These are phyloP conservation scores for Brettanomyces anomalus DNA, from an alignment of 805 yeast genomes.

Conservation along the genomic window DNA sequence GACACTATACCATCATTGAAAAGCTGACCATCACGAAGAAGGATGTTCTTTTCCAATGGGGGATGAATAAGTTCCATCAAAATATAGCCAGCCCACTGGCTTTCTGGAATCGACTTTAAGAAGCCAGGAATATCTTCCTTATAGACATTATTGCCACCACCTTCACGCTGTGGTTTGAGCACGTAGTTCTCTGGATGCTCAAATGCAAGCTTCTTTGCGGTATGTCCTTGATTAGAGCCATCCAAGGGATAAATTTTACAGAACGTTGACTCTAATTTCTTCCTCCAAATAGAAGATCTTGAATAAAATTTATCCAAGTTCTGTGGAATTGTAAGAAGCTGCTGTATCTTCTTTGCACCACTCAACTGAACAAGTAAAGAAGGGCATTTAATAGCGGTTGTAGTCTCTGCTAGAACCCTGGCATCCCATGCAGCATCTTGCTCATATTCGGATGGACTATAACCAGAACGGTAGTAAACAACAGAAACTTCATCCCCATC, in stretches of 20 bases:
- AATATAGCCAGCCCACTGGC: slow-evolving; percentile 84
- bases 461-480: slow-evolving; percentile 86
- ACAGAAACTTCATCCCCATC: slow-evolving; percentile 72
- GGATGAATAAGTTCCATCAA: slow-evolving; percentile 91
- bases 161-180: slow-evolving; percentile 96
- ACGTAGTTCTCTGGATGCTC: slow-evolving; percentile 66
- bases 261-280: slow-evolving; percentile 49
- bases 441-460: slow-evolving; percentile 74
- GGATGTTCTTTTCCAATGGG: slow-evolving; percentile 55
- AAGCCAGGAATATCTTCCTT: slow-evolving; percentile 77
- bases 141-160: slow-evolving; percentile 95
- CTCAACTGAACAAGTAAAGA: slow-evolving; percentile 80
- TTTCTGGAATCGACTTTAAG: slow-evolving; percentile 46
- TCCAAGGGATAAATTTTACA: slow-evolving; percentile 87
- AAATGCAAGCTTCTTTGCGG: slow-evolving; percentile 60
- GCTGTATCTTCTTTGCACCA: slow-evolving; percentile 93
- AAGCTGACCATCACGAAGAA: slow-evolving; percentile 57
- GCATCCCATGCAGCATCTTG: slow-evolving; percentile 66
- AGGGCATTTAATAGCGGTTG: slow-evolving; percentile 86
- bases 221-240: slow-evolving; percentile 47
- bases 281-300: slow-evolving; percentile 4
- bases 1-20: slow-evolving; percentile 70
- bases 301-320: slow-evolving; percentile 41
- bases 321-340: slow-evolving; percentile 55
- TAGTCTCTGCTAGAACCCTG: slow-evolving; percentile 60